Conservation (phyloP, 305 asterid species). For the Plantago lanceolata region DNA sequence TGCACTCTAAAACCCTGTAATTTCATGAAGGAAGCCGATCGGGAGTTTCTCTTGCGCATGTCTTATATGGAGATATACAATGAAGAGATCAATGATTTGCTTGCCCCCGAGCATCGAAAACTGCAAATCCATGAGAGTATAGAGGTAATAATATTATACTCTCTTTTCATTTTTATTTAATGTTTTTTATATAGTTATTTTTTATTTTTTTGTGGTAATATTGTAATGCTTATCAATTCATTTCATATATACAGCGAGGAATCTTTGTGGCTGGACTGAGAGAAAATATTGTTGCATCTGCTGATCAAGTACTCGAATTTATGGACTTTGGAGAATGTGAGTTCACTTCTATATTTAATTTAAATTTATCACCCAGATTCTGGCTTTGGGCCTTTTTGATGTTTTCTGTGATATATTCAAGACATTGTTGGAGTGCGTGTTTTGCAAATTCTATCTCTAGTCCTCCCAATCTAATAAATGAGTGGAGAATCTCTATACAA, state of each 20-base stretch:
- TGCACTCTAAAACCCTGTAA: constrained; percentile 20
- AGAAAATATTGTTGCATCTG: constrained; percentile 87
- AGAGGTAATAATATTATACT: constrained; percentile 48
- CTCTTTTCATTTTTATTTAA: constrained; percentile 7
- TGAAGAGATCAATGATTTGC: constrained; percentile 89
- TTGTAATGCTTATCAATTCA: constrained; percentile 7
- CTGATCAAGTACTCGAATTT: constrained; percentile 77
- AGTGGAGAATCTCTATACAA: constrained; percentile 2
- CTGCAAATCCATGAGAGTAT: constrained; percentile 89
- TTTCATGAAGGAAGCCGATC: constrained; percentile 51
- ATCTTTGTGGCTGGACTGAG: constrained; percentile 91
- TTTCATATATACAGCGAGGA: constrained; percentile 62
- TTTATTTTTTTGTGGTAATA: background rate
- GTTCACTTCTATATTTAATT: constrained; percentile 20
- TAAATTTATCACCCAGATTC: background rate
- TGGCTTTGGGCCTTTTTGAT: background rate
- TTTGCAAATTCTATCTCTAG: background rate
- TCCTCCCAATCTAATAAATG: background rate
- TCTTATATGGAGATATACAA: constrained; percentile 93
- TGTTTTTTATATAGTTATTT: background rate
- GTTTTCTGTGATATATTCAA: background rate
- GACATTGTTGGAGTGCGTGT: background rate
- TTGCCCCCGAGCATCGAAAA: constrained; percentile 88
- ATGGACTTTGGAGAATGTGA: constrained; percentile 93
- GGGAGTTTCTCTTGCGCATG: constrained; percentile 90